phyloP scores from a whole-genome alignment of 805 yeast species.

The Kazachstania africana region DNA sequence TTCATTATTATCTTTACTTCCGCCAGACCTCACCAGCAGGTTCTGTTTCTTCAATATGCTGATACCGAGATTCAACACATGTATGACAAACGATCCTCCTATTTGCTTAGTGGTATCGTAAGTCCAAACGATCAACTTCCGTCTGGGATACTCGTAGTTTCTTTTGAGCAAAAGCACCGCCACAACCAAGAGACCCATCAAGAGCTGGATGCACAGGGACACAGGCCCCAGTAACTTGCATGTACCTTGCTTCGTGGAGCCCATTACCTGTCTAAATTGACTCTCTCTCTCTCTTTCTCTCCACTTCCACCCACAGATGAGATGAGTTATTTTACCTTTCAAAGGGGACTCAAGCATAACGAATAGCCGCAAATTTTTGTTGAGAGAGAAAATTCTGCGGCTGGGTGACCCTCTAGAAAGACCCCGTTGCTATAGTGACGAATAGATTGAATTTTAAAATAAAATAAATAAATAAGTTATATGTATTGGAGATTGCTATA shows the following conservation, averaged over 20 bases:
- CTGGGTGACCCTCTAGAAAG: too few relatives aligned
- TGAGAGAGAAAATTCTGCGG: too few relatives aligned
- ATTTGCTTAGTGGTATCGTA: slow-evolving; percentile 87
- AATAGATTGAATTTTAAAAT: too few relatives aligned
- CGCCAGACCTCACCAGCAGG: not conserved
- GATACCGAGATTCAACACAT: slow-evolving; percentile 59
- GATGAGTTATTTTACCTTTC: too few relatives aligned
- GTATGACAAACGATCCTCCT: slow-evolving; percentile 77
- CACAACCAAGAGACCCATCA: slow-evolving; percentile 68
- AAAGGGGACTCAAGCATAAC: too few relatives aligned
- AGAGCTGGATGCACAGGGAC: slow-evolving; percentile 64
- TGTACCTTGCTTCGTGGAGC: slow-evolving; percentile 5
- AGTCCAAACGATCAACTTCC: slow-evolving; percentile 83
- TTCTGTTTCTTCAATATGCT: slow-evolving; percentile 42
- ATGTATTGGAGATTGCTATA: too few relatives aligned
- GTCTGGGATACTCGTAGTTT: slow-evolving; percentile 65
- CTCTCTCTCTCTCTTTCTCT: slow-evolving; percentile 24
- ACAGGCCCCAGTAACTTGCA: slow-evolving; percentile 78
- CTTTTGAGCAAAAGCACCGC: slow-evolving; percentile 67
- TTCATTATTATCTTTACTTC: slow-evolving; percentile 25
- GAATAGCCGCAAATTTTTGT: too few relatives aligned
- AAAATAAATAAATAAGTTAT: too few relatives aligned
- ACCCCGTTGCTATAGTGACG: too few relatives aligned
- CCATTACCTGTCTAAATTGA: not conserved
- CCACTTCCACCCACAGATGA: slow-evolving; percentile 3